These are phyloP conservation scores for Fusarium albosuccineum DNA, from an alignment of 2,329 filamentous ascomycete species.

Conservation along the genomic window DNA sequence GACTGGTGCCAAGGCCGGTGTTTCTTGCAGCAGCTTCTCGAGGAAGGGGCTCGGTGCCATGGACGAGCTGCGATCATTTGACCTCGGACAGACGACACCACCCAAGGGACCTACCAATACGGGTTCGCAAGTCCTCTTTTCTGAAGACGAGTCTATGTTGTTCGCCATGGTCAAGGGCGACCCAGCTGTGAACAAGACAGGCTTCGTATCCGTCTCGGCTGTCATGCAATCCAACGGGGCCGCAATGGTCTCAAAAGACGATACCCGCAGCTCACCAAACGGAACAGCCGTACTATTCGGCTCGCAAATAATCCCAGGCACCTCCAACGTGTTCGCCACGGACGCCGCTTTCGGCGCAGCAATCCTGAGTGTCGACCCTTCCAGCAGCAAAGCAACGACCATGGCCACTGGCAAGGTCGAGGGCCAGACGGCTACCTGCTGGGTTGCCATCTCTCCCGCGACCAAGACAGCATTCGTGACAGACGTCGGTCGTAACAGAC, in stretches of 20 bases:
- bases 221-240: conserved; percentile 47
- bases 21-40: conserved; percentile 59
- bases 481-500: conserved; percentile 63
- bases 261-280: conserved; percentile 56
- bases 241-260: conserved; percentile 44
- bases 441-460: conserved; percentile 63
- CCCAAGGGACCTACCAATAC: conserved; percentile 70
- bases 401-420: conserved; percentile 57
- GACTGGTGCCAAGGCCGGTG: conserved; percentile 58
- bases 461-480: conserved; percentile 70
- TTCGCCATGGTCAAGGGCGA: conserved; percentile 73
- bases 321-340: conserved; percentile 63
- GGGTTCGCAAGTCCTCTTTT: conserved; percentile 72
- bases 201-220: conserved; percentile 66
- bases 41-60: conserved; percentile 55
- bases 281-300: conserved; percentile 72
- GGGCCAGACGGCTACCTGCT: conserved; percentile 69
- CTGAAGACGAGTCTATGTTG: conserved; percentile 63
- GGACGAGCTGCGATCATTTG: conserved; percentile 61
- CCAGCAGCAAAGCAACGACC: conserved; percentile 48
- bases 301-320: conserved; percentile 59
- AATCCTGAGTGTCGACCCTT: conserved; percentile 58
- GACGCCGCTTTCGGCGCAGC: conserved; percentile 70
- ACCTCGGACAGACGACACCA: conserved; percentile 68
- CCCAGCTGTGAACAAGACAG: conserved; percentile 65